Evolutionary conservation across 139 green algal species (phyloP).

Genomic region (Eudorina sp.): DNA sequence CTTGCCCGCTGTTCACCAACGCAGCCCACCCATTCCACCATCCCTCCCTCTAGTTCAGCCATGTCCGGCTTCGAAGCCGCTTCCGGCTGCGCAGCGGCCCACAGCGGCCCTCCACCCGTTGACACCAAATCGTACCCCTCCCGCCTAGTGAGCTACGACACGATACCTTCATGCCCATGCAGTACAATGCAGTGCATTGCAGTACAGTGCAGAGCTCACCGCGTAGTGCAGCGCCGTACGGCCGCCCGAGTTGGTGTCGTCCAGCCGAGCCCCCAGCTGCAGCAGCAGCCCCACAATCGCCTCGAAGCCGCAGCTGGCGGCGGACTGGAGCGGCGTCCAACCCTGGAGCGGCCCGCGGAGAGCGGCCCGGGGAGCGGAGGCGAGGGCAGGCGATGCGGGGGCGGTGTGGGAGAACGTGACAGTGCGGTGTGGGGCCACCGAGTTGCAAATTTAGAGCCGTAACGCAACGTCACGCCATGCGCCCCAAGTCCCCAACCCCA

Average conservation of each 20-base stretch:
- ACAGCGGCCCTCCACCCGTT: too few relatives aligned
- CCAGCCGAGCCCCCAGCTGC: constrained; percentile 60
- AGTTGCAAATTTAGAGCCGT: too few relatives aligned
- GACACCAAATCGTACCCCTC: too few relatives aligned
- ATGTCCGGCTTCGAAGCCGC: too few relatives aligned
- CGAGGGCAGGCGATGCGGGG: not conserved
- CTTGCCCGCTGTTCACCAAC: too few relatives aligned
- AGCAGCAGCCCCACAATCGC: constrained; percentile 67
- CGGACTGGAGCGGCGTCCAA: constrained; percentile 80
- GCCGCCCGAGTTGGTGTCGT: constrained; percentile 62
- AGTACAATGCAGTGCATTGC: not conserved
- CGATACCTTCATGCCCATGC: not conserved
- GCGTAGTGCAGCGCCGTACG: constrained; percentile 82
- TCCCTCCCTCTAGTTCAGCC: too few relatives aligned
- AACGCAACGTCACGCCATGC: too few relatives aligned
- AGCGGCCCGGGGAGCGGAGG: not conserved
- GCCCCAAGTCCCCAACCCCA: too few relatives aligned
- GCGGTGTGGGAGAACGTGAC: not conserved
- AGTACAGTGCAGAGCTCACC: constrained; percentile 27
- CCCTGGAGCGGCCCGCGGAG: constrained; percentile 58
- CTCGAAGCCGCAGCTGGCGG: constrained; percentile 71
- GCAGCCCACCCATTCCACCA: too few relatives aligned
- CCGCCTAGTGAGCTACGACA: too few relatives aligned
- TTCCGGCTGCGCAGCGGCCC: too few relatives aligned
- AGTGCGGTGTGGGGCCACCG: not conserved